A percentile compares a stretch with the other conserved stretches of the same genome.
Evolutionary conservation across 805 yeast species (phyloP).

Genomic region (Clavispora fructus): DNA sequence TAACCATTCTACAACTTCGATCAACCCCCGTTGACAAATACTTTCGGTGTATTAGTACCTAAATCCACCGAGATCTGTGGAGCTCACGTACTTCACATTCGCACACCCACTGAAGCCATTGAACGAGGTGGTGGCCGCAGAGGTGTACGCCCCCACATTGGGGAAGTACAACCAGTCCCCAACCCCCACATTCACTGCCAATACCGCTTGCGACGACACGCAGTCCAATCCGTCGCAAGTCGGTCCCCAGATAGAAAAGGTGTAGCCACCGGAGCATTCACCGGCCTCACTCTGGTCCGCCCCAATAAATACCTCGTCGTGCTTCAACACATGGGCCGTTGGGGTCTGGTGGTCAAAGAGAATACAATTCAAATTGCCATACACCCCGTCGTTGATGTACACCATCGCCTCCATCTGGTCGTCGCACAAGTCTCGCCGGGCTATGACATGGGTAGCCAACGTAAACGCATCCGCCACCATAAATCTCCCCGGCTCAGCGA

Average conservation of each 20-base stretch:
- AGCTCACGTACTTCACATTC: slow-evolving; percentile 55
- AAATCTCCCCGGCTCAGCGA: slow-evolving; percentile 94
- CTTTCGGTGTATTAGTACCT: no score
- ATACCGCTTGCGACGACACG: slow-evolving; percentile 46
- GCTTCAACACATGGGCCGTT: slow-evolving; percentile 55
- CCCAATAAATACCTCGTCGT: neutral
- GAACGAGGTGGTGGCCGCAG: slow-evolving; percentile 87
- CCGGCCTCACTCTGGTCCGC: neutral
- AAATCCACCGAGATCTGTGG: neutral
- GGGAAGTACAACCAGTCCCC: slow-evolving; percentile 94
- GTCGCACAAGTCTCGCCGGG: slow-evolving; percentile 52
- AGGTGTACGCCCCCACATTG: slow-evolving; percentile 85
- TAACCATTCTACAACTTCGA: no score
- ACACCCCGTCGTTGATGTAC: slow-evolving; percentile 91
- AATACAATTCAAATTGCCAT: slow-evolving; percentile 93
- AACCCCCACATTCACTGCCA: slow-evolving; percentile 59
- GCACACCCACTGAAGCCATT: slow-evolving; percentile 75
- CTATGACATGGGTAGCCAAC: slow-evolving; percentile 77
- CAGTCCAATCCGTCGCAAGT: slow-evolving; percentile 97
- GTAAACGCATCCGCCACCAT: slow-evolving; percentile 83
- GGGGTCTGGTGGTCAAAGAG: slow-evolving; percentile 88
- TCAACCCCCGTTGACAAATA: no score
- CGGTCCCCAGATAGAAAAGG: slow-evolving; percentile 92
- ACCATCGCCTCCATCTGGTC: slow-evolving; percentile 53
- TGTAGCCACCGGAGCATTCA: slow-evolving; percentile 11